Base-by-base conservation (phyloP, 129 eudicot species). In the Artemisia tridentata region DNA sequence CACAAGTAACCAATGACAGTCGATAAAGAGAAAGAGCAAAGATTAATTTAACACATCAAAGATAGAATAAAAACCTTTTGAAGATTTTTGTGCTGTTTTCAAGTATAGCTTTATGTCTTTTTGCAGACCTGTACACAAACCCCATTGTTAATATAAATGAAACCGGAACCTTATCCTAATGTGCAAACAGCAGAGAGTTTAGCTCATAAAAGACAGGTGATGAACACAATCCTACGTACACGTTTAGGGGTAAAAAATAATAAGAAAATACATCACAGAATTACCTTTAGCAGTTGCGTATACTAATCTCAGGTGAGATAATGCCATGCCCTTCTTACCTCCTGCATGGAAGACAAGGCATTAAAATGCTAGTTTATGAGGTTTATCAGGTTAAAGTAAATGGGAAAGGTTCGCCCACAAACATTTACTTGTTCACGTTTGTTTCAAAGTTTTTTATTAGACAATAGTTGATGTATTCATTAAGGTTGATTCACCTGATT, bases 341-440 rank as follows among this genome's bases (percentile, higher is more conserved):
- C 62, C 62, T 56, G 62, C 62, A 56, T 56, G 62, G 27, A 56
- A 56, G 11, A 18, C 12, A 56, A 56, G 23, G 62, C 10, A 9
- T 2, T 0, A 56, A 56, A 3, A 1, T 56, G 21, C 12, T 2
- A 2, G 6, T 19, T 20, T 1, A 9, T 7, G 21, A 3, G 21
- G 2, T n/a, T 17, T 0, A 19, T 55, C 41, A 34, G 41, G 41
- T 34, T 34, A 34, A 31, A 31, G 7, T 34, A 34, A 10, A 5
- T 17, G 11, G 25, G 62, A 2, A 17, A 25, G 12, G 23, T 56
- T 56, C 27, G 62, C 29, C 21, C 12, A 16, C 29, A 56, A 56
- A 56, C 19, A 19, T 3, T 55, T 56, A 11, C 41, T 34, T 34
- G 8, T 34, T 34, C 41, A 34, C 1, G 5, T 34, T 4, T 34